Evolutionary conservation across 2,329 filamentous ascomycete genomes (phyloP).

Genomic region (Exutisphaerella laricina): DNA sequence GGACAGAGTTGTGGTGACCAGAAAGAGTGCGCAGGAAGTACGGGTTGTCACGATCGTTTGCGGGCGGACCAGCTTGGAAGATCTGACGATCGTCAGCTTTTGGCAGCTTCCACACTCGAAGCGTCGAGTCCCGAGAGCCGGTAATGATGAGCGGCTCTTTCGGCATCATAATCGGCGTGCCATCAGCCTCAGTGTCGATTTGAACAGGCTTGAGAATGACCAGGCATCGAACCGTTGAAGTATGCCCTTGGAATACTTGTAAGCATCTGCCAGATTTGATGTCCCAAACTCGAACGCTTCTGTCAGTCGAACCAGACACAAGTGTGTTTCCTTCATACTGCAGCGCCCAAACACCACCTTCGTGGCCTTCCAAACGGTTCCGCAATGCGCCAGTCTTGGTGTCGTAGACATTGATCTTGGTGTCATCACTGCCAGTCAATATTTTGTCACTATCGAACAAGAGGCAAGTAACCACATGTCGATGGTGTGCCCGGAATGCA

Average conservation of each 20-base stretch:
- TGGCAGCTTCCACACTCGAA: constrained; percentile 91
- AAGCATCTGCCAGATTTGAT: constrained; percentile 89
- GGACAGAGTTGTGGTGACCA: constrained; percentile 88
- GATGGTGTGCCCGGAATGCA: constrained; percentile 91
- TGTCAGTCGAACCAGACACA: constrained; percentile 92
- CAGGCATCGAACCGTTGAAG: constrained; percentile 90
- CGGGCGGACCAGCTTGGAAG: constrained; percentile 70
- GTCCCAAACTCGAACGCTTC: constrained; percentile 99
- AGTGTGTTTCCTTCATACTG: constrained; percentile 94
- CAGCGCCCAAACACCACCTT: constrained; percentile 95
- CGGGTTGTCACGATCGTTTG: constrained; percentile 73
- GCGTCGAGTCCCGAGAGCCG: constrained; percentile 86
- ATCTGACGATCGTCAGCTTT: constrained; percentile 70
- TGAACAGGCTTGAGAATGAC: constrained; percentile 87
- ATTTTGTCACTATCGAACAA: constrained; percentile 99
- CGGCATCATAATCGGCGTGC: constrained; percentile 78
- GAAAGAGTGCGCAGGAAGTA: constrained; percentile 86
- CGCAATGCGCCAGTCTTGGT: constrained; percentile 86
- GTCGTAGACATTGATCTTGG: constrained; percentile 95
- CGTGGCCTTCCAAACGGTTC: constrained; percentile 82
- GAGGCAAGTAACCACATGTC: constrained; percentile 94
- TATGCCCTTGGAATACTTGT: constrained; percentile 95
- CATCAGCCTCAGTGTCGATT: constrained; percentile 65
- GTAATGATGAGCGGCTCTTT: constrained; percentile 95
- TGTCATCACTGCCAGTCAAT: constrained; percentile 94